Percentiles rank a stretch among this genome's conserved stretches.
phyloP scores from a whole-genome alignment of 1,139 yeast genomes.

The Taiozyma sp. region DNA sequence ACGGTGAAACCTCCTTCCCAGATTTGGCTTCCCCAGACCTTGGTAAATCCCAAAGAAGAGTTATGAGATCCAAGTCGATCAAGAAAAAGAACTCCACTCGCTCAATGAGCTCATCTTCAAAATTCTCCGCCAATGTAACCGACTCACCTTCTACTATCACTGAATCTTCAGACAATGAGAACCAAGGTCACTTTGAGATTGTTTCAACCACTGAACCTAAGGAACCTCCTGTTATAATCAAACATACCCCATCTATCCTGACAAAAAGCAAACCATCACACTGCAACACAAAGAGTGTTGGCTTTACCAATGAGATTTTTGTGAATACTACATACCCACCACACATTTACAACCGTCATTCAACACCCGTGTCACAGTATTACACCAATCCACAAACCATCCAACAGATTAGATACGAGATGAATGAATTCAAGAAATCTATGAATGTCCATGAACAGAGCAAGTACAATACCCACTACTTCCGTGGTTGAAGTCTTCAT shows the following conservation, averaged over 20 bases:
- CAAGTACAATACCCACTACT: conserved; percentile 23
- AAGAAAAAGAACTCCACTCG: conserved; percentile 22
- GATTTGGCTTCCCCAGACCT: conserved; percentile 20
- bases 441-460: conserved; percentile 25
- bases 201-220: conserved; percentile 13
- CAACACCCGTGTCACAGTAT: conserved; percentile 17
- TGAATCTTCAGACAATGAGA: conserved; percentile 1
- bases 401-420: conserved; percentile 24
- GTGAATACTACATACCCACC: conserved; percentile 23
- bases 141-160: neutral
- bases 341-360: conserved; percentile 23
- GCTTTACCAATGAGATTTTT: conserved; percentile 21
- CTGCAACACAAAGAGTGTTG: conserved; percentile 15
- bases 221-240: conserved; percentile 8
- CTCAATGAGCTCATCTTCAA: conserved; percentile 17
- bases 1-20: conserved; percentile 25
- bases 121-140: conserved; percentile 1
- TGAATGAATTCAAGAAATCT: conserved; percentile 24
- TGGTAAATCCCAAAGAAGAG: conserved; percentile 21
- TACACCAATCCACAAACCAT: conserved; percentile 22
- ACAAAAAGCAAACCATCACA: conserved; percentile 2
- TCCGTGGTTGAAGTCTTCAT: conserved; percentile 10
- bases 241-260: conserved; percentile 10
- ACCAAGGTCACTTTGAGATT: conserved; percentile 2
- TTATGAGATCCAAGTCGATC: conserved; percentile 23